Evolutionary conservation across 495 filamentous ascomycete genomes (phyloP).

Genomic region (Aspergillus indologenus): DNA sequence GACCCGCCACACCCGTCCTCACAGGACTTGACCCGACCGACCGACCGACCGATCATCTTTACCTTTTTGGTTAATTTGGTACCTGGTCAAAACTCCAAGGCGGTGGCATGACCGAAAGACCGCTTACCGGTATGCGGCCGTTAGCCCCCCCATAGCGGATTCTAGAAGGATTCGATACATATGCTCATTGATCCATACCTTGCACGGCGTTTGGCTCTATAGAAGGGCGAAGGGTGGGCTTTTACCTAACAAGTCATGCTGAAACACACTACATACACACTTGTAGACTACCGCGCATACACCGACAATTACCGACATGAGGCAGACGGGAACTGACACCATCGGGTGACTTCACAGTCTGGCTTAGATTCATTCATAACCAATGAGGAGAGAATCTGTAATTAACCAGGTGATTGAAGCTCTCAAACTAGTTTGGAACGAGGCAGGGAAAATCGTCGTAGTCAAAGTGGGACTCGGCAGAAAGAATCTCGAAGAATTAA

Average conservation of each 20-base stretch:
- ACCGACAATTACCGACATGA: background rate
- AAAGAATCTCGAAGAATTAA: background rate
- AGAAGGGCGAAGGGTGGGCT: background rate
- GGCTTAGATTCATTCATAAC: background rate
- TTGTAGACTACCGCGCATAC: background rate
- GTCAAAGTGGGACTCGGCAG: background rate
- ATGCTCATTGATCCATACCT: slow-evolving; percentile 1
- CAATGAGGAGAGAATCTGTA: background rate
- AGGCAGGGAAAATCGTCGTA: background rate
- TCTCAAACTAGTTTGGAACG: background rate
- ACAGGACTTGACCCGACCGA: background rate
- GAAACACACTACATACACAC: background rate
- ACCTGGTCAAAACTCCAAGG: background rate
- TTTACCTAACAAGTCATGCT: background rate
- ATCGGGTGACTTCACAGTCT: background rate
- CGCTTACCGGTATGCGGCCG: background rate
- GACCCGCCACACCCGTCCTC: slow-evolving; percentile 7
- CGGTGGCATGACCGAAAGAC: background rate
- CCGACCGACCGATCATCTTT: slow-evolving; percentile 2
- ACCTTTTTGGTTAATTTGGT: background rate
- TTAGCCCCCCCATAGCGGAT: background rate
- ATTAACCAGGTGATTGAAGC: background rate
- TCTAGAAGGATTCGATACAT: slow-evolving; percentile 10
- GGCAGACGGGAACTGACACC: background rate
- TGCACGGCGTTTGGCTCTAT: background rate